Base-by-base conservation (phyloP, 1,139 yeast genomes). In the Yamadazyma kanchanaburiensis region DNA sequence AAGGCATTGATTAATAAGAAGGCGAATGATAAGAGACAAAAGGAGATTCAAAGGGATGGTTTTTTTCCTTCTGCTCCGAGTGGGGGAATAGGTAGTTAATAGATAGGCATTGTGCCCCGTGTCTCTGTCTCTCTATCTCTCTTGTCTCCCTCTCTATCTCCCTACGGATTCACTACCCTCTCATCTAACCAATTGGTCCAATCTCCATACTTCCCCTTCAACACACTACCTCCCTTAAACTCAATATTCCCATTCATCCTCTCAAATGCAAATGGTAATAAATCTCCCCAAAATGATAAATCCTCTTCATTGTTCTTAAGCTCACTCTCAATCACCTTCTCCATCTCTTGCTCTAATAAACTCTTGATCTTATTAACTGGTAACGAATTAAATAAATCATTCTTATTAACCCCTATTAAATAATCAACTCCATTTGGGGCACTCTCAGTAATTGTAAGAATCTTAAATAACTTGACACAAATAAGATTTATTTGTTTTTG, bases 141-240 rank as follows among this genome's bases (percentile, higher is more conserved):
- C n/a, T n/a, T n/a, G n/a, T n/a, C n/a, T n/a, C n/a, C n/a, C n/a
- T n/a, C n/a, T n/a, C n/a, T n/a, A n/a, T n/a, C n/a, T 13, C 18
- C 4, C 13, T 21, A 35, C 5, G 57, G 60, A 46, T 80, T 80
- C 9, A 78, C 82, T 10, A 78, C 82, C 40, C 73, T 68, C 50
- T 80, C 91, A 42, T 80, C 84, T 26, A 87, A 62, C 95, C 95
- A 88, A 42, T 78, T 69, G 42, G 74, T 76, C 88, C 94, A 83
- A 16, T 60, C 56, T 12, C 64, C 73, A 21, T 71, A 62, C 27
- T 79, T 71, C 13, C 62, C 61, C 45, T 71, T 73, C 47, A 66
- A 58, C 2, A 83, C 84, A 41, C 88, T 80, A 2, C 96, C 96
- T 13, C 74, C 75, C 5, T 75, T 45, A 28, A 85, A 77, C 35